These are phyloP conservation scores for Aristolochia contorta DNA, from an alignment of 164 flowering plant genomes.

Conservation along the genomic window DNA sequence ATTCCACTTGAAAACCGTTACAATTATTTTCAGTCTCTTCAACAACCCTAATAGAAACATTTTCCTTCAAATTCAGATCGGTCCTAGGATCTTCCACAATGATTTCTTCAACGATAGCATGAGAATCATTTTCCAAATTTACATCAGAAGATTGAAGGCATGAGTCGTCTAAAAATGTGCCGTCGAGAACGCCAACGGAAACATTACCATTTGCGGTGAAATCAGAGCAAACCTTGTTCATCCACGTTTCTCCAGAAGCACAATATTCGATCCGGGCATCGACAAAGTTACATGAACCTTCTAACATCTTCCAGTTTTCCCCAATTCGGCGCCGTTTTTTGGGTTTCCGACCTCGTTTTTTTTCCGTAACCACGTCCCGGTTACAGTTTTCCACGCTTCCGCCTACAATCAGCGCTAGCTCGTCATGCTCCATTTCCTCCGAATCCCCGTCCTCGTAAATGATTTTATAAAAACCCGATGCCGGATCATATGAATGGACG, in stretches of 20 bases:
- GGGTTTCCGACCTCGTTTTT: slow-evolving; percentile 22
- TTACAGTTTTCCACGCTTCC: too few relatives aligned
- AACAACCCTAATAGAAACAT: background rate
- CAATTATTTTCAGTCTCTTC: background rate
- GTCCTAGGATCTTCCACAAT: background rate
- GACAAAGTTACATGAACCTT: background rate
- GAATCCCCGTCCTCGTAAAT: slow-evolving; percentile 52
- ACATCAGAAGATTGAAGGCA: background rate
- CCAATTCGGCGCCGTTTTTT: slow-evolving; percentile 25
- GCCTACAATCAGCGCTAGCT: slow-evolving; percentile 1
- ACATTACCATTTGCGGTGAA: slow-evolving; percentile 14
- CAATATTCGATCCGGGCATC: slow-evolving; percentile 5
- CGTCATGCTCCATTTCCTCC: slow-evolving; percentile 4
- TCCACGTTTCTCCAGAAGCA: slow-evolving; percentile 4
- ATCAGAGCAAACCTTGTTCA: slow-evolving; percentile 17
- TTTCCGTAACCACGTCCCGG: too few relatives aligned
- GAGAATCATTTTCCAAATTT: background rate
- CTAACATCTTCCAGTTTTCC: background rate
- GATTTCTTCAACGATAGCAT: background rate
- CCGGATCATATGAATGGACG: slow-evolving; percentile 40
- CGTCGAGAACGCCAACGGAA: slow-evolving; percentile 4
- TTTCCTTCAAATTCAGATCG: background rate
- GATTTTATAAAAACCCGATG: slow-evolving; percentile 38
- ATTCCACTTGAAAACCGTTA: background rate
- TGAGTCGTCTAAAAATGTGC: background rate